phyloP scores from a whole-genome alignment of 768 basidiomycete species.

The Lactarius vividus region DNA sequence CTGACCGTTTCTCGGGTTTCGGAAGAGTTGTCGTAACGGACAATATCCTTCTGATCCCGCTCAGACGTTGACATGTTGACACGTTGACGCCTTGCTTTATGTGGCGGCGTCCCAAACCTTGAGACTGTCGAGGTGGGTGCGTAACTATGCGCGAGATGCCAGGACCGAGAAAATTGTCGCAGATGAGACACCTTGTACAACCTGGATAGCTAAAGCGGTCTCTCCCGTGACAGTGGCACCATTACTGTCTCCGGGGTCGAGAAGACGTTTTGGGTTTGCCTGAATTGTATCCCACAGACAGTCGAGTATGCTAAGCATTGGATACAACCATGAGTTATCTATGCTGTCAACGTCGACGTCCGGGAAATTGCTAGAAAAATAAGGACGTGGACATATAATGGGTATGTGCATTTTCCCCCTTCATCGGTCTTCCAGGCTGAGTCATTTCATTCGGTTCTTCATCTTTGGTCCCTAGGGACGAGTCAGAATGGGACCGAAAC shows the following conservation, averaged over 20 bases:
- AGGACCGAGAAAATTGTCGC: constrained; percentile 6
- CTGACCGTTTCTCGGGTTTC: not conserved
- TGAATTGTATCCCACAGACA: constrained; percentile 1
- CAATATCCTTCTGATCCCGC: not conserved
- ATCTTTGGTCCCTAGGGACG: not conserved
- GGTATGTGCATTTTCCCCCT: not conserved
- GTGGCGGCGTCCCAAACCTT: not conserved
- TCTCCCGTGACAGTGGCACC: constrained; percentile 7
- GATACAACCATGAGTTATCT: not conserved
- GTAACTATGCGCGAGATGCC: not conserved
- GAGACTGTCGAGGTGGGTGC: constrained; percentile 1
- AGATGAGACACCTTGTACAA: not conserved
- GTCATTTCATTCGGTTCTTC: not conserved
- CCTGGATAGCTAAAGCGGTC: not conserved
- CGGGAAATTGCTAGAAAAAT: constrained; percentile 7
- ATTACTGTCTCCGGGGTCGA: too few relatives aligned
- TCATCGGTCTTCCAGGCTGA: not conserved
- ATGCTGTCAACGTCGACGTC: not conserved
- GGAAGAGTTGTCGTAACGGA: not conserved
- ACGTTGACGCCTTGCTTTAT: constrained; percentile 4
- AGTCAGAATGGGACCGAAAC: not conserved
- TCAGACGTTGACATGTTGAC: not conserved
- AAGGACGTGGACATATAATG: constrained; percentile 8
- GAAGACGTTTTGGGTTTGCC: not conserved
- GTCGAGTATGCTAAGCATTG: constrained; percentile 1